Evolutionary conservation across 805 yeast species (phyloP).

Genomic region (Saccharomycopsis oosterbeekiorum): DNA sequence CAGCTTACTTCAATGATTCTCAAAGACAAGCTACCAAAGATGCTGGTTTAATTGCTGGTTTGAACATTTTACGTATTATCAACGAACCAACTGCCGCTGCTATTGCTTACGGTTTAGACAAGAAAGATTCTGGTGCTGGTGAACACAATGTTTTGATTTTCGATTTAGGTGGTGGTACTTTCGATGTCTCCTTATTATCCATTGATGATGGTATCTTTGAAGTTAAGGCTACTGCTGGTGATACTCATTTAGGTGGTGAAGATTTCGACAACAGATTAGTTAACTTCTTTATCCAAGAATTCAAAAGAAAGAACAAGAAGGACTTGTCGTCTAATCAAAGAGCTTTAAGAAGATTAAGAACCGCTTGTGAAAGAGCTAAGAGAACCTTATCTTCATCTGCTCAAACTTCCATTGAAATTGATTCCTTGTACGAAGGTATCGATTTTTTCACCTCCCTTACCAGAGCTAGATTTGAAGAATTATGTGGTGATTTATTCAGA

Average conservation of each 20-base stretch:
- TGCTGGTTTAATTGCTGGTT: constrained; percentile 81
- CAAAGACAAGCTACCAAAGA: constrained; percentile 89
- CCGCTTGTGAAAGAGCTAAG: constrained; percentile 99
- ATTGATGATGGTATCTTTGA: constrained; percentile 96
- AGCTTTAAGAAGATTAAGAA: constrained; percentile 96
- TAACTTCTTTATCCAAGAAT: constrained; percentile 85
- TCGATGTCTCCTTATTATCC: constrained; percentile 89
- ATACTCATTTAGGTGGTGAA: constrained; percentile 96
- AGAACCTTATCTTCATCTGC: constrained; percentile 96
- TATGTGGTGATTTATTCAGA: constrained; percentile 93
- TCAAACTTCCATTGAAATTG: constrained; percentile 94
- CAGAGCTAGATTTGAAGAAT: constrained; percentile 98
- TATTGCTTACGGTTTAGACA: constrained; percentile 89
- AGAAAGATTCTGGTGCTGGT: constrained; percentile 66
- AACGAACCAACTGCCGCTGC: constrained; percentile 96
- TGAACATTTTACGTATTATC: constrained; percentile 75
- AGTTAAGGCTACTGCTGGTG: constrained; percentile 82
- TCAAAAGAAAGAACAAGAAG: constrained; percentile 97
- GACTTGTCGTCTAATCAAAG: constrained; percentile 90
- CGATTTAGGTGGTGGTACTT: constrained; percentile 98
- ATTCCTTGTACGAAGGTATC: constrained; percentile 91
- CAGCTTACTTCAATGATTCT: constrained; percentile 82
- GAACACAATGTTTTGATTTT: constrained; percentile 89
- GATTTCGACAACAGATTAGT: constrained; percentile 97
- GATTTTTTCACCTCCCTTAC: constrained; percentile 97